Evolutionary conservation across 352 stramenopile species (phyloP).

Genomic region (Pythium myriotylum): DNA sequence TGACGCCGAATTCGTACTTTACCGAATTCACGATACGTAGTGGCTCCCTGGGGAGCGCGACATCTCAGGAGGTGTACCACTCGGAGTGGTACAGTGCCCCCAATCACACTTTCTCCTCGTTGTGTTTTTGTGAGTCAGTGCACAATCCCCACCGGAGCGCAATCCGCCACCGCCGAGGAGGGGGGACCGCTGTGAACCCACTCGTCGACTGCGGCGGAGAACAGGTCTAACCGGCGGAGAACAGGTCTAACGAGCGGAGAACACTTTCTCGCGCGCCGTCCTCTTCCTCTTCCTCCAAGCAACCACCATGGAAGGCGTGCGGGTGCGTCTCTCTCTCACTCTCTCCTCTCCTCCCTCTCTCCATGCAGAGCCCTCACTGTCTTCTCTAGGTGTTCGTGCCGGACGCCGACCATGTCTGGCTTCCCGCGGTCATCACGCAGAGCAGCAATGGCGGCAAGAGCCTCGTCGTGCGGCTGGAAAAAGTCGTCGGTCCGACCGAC

Average conservation of each 20-base stretch:
- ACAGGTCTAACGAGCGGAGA: conserved; percentile 9
- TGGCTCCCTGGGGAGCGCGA: no score
- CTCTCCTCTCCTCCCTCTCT: no score
- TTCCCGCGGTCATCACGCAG: conserved; percentile 72
- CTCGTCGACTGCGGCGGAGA: neutral
- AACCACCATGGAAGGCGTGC: conserved; percentile 29
- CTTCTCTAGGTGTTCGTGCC: conserved; percentile 67
- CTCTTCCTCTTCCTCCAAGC: no score
- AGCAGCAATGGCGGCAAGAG: conserved; percentile 37
- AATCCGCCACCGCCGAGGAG: neutral
- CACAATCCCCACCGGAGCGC: neutral
- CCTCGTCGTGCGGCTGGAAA: conserved; percentile 68
- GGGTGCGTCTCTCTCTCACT: conserved; percentile 19
- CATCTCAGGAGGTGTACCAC: neutral
- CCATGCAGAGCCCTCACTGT: no score
- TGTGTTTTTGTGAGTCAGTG: conserved; percentile 25
- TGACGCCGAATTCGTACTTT: neutral
- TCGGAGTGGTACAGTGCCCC: conserved; percentile 1
- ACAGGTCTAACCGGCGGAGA: neutral
- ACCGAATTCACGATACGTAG: neutral
- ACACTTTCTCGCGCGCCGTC: conserved; percentile 3
- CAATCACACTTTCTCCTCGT: conserved; percentile 4
- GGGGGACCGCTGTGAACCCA: conserved; percentile 13
- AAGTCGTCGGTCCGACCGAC: conserved; percentile 57
- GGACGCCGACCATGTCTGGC: conserved; percentile 78